Evolutionary conservation across 2,329 filamentous ascomycete species (phyloP).

Genomic region (Fusarium sp.): DNA sequence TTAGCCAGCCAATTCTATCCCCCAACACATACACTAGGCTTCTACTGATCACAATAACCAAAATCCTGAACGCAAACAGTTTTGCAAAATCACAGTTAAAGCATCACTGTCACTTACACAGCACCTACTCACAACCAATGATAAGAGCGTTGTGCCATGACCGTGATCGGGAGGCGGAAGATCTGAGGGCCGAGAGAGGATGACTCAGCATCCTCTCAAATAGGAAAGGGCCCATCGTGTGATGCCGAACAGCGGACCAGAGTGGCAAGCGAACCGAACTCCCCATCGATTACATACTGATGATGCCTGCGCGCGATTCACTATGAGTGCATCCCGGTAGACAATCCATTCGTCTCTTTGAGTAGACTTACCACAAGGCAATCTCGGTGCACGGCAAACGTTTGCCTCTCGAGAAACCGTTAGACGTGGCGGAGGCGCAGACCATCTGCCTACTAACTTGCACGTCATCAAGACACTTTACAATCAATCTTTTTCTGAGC

Average conservation of each 20-base stretch:
- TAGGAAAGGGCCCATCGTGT: slow-evolving; percentile 42
- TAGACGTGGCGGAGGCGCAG: slow-evolving; percentile 15
- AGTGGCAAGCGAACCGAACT: slow-evolving; percentile 44
- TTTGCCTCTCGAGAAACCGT: slow-evolving; percentile 6
- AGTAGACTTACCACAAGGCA: slow-evolving; percentile 17
- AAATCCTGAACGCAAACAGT: background rate
- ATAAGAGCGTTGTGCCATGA: background rate
- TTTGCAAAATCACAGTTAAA: background rate
- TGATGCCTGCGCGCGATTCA: slow-evolving; percentile 42
- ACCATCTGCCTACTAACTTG: slow-evolving; percentile 9
- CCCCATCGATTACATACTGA: slow-evolving; percentile 31
- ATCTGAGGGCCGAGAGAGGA: slow-evolving; percentile 31
- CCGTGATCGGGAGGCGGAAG: slow-evolving; percentile 30
- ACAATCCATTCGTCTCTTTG: slow-evolving; percentile 23
- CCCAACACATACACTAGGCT: background rate
- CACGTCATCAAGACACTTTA: slow-evolving; percentile 38
- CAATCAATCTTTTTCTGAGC: slow-evolving; percentile 18
- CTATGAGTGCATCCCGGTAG: slow-evolving; percentile 44
- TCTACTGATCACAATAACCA: background rate
- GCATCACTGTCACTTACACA: background rate
- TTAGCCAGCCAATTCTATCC: background rate
- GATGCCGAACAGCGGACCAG: slow-evolving; percentile 45
- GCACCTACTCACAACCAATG: slow-evolving; percentile 4
- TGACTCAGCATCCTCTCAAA: slow-evolving; percentile 42
- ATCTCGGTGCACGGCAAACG: slow-evolving; percentile 6